Evolutionary conservation across 2,329 filamentous ascomycete species (phyloP), one percentile per base, ranked within the genome.

Genomic region (Celoporthe dispersa): DNA sequence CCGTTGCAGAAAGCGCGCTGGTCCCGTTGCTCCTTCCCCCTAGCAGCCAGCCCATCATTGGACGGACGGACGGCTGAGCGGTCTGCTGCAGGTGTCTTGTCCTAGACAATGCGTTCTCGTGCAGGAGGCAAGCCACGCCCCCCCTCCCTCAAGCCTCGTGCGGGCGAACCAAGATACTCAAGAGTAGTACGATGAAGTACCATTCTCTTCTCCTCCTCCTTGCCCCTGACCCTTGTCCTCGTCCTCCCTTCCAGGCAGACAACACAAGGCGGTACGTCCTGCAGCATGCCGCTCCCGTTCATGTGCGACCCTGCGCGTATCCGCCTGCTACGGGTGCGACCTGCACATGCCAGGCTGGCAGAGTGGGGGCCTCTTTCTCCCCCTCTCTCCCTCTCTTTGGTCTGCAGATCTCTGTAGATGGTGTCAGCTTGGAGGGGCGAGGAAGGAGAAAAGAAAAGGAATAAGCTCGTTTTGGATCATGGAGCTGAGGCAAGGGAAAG

Each of bases 211-310:
- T 9, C 16, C 41, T 44, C 44, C 44, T n/a, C 44, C 44, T 9
- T 7, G 41, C 14, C 19, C 16, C 41, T 41, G 12, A 3, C 4
- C 12, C 12, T 37, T 9, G 35, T 22, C 44, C 44, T n/a, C 22
- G 16, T 11, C 22, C 44, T 48, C 44, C n/a, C 44, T n/a, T 41
- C 41, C 28, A 25, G 16, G 9, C 55, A 33, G 35, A 41, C 14
- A 31, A 61, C 41, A 44, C 51, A 31, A 61, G 39, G 35, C 62
- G 31, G 55, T 19, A 66, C 28, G 35, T n/a, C 28, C 67, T 69
- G 67, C 63, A 66, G 31, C 55, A 37, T 53, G 28, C 67, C 67
- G 67, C n/a, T 65, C 55, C 64, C 55, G 41, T 9, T 33, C 39
- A 51, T n/a, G 55, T 31, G 44, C 55, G 22, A 44, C 22, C 19